phyloP scores from a whole-genome alignment of 306 rosid species.

The Quercus berberidifolia region DNA sequence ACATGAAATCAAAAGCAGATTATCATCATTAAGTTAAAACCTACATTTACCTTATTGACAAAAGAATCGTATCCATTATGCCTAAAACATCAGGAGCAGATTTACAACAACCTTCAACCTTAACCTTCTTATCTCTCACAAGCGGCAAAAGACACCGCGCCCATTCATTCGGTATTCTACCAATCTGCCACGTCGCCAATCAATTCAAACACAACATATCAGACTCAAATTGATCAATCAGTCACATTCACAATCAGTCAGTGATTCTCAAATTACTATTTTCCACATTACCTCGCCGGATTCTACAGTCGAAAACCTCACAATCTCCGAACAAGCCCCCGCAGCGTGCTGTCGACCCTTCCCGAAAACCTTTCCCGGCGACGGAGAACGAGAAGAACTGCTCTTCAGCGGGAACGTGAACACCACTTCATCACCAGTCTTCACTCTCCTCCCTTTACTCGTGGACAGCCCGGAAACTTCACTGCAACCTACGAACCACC shows the following conservation, averaged over 20 bases:
- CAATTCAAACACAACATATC: constrained; percentile 15
- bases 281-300: constrained; percentile 65
- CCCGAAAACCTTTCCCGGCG: constrained; percentile 63
- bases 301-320: constrained; percentile 67
- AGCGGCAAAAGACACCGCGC: constrained; percentile 86
- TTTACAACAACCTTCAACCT: constrained; percentile 68
- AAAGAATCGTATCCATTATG: constrained; percentile 71
- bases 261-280: background rate
- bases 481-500: constrained; percentile 76
- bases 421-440: constrained; percentile 58
- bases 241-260: background rate
- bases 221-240: background rate
- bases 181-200: constrained; percentile 54
- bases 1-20: background rate
- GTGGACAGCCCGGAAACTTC: constrained; percentile 76
- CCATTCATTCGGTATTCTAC: constrained; percentile 97
- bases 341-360: constrained; percentile 40
- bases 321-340: constrained; percentile 68
- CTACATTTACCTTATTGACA: constrained; percentile 61
- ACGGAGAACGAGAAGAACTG: constrained; percentile 30
- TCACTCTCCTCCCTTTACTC: constrained; percentile 71
- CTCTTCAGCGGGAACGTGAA: constrained; percentile 59
- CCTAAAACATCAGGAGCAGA: constrained; percentile 62
- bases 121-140: constrained; percentile 71
- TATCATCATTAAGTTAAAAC: background rate